Conservation (phyloP, 2,329 filamentous ascomycete genomes). For the Alternaria rosae region DNA sequence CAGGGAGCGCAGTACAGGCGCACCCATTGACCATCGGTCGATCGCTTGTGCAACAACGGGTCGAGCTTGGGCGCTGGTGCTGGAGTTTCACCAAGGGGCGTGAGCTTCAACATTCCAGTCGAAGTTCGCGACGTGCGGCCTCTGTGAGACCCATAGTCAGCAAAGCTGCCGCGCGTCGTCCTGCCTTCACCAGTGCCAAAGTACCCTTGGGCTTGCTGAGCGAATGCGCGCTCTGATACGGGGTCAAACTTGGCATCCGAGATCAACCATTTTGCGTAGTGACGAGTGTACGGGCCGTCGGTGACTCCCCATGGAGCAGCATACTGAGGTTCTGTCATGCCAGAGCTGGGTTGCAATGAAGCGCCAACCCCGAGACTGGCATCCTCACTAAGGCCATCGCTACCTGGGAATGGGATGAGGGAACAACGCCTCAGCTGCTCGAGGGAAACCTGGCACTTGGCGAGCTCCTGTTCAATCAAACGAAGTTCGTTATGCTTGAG, state of each 20-base stretch:
- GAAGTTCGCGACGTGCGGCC: slow-evolving; percentile 66
- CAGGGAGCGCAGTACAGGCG: slow-evolving; percentile 90
- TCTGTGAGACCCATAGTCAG: slow-evolving; percentile 62
- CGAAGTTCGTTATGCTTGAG: slow-evolving; percentile 94
- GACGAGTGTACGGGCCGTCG: slow-evolving; percentile 90
- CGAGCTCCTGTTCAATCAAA: slow-evolving; percentile 93
- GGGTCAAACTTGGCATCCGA: slow-evolving; percentile 84
- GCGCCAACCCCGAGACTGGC: slow-evolving; percentile 78
- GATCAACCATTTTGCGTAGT: slow-evolving; percentile 95
- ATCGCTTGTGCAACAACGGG: slow-evolving; percentile 83
- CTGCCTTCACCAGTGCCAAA: slow-evolving; percentile 68
- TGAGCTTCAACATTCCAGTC: slow-evolving; percentile 58
- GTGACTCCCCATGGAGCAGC: slow-evolving; percentile 89
- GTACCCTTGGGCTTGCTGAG: slow-evolving; percentile 47
- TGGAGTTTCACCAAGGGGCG: slow-evolving; percentile 53
- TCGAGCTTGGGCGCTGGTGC: slow-evolving; percentile 70
- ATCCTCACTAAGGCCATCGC: slow-evolving; percentile 69
- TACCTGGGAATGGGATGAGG: slow-evolving; percentile 86
- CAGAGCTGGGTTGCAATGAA: slow-evolving; percentile 67
- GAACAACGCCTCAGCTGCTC: slow-evolving; percentile 94
- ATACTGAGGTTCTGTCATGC: slow-evolving; percentile 74
- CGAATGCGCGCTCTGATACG: slow-evolving; percentile 47
- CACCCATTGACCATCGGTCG: slow-evolving; percentile 81
- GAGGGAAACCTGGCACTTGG: slow-evolving; percentile 90
- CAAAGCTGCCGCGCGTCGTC: slow-evolving; percentile 77